Base-by-base conservation (phyloP, 495 filamentous ascomycete genomes). In the Neurospora sp. region DNA sequence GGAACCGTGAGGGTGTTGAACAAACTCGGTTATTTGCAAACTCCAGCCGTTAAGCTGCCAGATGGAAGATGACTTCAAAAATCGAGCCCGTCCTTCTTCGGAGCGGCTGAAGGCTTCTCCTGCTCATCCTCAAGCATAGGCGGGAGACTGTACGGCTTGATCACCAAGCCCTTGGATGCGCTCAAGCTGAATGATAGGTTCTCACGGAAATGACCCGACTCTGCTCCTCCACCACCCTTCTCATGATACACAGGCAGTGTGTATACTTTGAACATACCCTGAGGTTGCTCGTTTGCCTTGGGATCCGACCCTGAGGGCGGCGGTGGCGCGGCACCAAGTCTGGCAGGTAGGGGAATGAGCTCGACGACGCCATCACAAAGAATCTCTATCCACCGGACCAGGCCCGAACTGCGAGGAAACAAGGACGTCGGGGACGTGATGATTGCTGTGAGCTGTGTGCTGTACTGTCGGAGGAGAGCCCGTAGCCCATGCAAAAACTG, bases 161-260 rank as follows among this genome's bases (percentile, higher is more conserved):
- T 94, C 74, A 91, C 88, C 77, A 99, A 90, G 1, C 88, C 87
- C 77, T 88, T 93, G 74, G 91, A 90, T 76, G 92, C 87, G 78
- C 93, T 97, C 39, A 98, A 82, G 62, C 88, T 94, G 81, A 99
- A 99, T 19, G 93, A 93, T 81, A 97, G 86, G 79, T 98, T 93
- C 78, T 96, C 92, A 11, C 93, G 90, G 71, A 91, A 86, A n/a
- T 83, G 85, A 70, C 87, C 87, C 54, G 83, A 84, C 74, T 89
- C 91, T 19, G 88, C 91, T 15, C 92, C 91, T 7, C 93, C 93
- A 2, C 90, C 90, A 9, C 96, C 95, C 75, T 91, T 94, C 81
- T 97, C 96, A 54, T 94, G 92, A 71, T 92, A 88, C 4, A 97
- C 87, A 2, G 96, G 95, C 39, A 98, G 83, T 31, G 89, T 88